Percentiles rank a stretch among this genome's conserved stretches.
phyloP scores from a whole-genome alignment of 2,329 filamentous ascomycete species.

The Blumeria hordei region DNA sequence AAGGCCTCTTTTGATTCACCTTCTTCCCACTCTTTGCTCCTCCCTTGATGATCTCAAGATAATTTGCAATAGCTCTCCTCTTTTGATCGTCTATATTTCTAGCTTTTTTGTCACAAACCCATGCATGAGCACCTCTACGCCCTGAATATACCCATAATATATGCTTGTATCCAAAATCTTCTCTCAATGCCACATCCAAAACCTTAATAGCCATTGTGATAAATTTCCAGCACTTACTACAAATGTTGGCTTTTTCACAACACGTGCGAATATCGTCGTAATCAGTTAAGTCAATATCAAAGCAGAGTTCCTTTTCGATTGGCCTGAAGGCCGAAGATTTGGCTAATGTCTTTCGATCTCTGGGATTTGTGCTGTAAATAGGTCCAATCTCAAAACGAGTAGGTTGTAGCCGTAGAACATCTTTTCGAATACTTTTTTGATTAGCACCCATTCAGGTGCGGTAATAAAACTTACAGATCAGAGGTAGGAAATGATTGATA shows the following conservation, averaged over 20 bases:
- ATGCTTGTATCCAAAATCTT: conserved; percentile 92
- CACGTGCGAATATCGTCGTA: conserved; percentile 95
- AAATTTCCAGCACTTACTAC: conserved; percentile 84
- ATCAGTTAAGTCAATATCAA: conserved; percentile 98
- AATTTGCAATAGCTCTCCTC: conserved; percentile 63
- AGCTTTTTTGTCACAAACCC: conserved; percentile 84
- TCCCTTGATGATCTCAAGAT: conserved; percentile 74
- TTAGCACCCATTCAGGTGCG: conserved; percentile 6
- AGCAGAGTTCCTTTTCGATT: conserved; percentile 79
- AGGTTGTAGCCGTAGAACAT: conserved; percentile 68
- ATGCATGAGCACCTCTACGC: conserved; percentile 86
- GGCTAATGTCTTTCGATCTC: conserved; percentile 70
- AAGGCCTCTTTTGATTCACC: conserved; percentile 58
- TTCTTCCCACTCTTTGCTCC: conserved; percentile 69
- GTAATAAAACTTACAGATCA: conserved; percentile 25
- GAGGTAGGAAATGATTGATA: conserved; percentile 60
- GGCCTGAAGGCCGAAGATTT: conserved; percentile 68
- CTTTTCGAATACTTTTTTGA: conserved; percentile 49
- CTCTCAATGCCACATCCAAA: conserved; percentile 60
- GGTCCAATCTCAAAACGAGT: conserved; percentile 95
- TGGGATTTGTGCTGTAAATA: conserved; percentile 84
- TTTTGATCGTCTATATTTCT: conserved; percentile 67
- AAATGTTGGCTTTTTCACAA: conserved; percentile 83
- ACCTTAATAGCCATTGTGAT: conserved; percentile 97
- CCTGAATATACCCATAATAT: conserved; percentile 98